Evolutionary conservation across 768 basidiomycete genomes (phyloP).

Genomic region (Daedaleopsis sinensis): DNA sequence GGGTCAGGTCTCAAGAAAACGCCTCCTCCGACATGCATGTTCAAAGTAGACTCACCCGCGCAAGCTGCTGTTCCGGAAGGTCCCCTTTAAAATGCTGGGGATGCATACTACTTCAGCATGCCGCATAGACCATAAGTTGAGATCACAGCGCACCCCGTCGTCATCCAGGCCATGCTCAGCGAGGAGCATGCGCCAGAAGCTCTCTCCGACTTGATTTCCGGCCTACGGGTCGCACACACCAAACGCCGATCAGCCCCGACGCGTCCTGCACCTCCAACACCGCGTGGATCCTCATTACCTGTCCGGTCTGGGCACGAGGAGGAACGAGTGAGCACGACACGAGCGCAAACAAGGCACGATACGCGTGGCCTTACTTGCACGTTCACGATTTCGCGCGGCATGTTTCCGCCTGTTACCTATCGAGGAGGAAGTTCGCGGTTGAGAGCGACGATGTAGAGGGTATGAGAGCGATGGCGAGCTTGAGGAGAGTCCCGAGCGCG

Average conservation of each 20-base stretch:
- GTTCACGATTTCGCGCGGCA: slow-evolving; percentile 84
- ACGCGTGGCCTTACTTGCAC: slow-evolving; percentile 55
- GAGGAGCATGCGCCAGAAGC: slow-evolving; percentile 89
- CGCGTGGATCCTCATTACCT: slow-evolving; percentile 51
- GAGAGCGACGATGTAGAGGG: not conserved
- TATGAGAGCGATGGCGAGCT: not conserved
- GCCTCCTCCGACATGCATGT: not conserved
- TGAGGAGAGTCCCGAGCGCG: not conserved
- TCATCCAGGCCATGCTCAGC: slow-evolving; percentile 83
- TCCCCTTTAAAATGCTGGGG: slow-evolving; percentile 73
- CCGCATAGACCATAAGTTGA: not conserved
- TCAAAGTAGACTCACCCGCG: slow-evolving; percentile 52
- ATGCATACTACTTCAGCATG: not conserved
- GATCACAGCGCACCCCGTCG: slow-evolving; percentile 51
- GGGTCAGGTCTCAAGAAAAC: not conserved
- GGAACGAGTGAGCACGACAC: slow-evolving; percentile 1
- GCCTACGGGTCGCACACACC: slow-evolving; percentile 38
- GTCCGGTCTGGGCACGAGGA: slow-evolving; percentile 56
- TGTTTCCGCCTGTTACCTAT: slow-evolving; percentile 31
- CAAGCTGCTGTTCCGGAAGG: slow-evolving; percentile 60
- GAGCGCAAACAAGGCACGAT: not conserved
- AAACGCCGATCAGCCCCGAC: not conserved
- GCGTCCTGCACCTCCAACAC: not conserved
- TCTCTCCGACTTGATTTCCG: slow-evolving; percentile 79
- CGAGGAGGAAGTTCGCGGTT: not conserved